These are phyloP conservation scores for Penicillium cosmopolitanum DNA, from an alignment of 495 filamentous ascomycete species.

Conservation along the genomic window DNA sequence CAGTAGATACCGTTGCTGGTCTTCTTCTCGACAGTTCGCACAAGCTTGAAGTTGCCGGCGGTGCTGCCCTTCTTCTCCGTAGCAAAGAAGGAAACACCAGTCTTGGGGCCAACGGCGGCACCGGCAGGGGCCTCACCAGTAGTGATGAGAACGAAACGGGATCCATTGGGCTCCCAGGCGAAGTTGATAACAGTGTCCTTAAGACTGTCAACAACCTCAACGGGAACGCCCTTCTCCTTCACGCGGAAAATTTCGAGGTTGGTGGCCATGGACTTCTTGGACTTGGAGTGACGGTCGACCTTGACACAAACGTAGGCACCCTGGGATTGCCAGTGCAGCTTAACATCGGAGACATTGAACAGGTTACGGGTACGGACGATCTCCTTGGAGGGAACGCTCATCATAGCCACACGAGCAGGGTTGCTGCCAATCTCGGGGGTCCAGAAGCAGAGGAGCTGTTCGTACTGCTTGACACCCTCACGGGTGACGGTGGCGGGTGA, in stretches of 20 bases:
- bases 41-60: conserved; percentile 91
- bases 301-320: conserved; percentile 94
- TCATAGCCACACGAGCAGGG: conserved; percentile 93
- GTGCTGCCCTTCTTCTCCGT: conserved; percentile 86
- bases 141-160: conserved; percentile 97
- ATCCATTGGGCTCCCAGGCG: conserved; percentile 96
- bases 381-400: conserved; percentile 94
- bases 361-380: conserved; percentile 92
- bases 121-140: conserved; percentile 78
- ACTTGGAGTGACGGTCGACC: conserved; percentile 98
- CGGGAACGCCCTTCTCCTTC: conserved; percentile 93
- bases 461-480: conserved; percentile 83
- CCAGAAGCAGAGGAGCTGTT: conserved; percentile 98
- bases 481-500: conserved; percentile 77
- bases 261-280: conserved; percentile 94
- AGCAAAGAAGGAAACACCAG: conserved; percentile 91
- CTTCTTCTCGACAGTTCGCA: conserved; percentile 94
- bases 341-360: conserved; percentile 96
- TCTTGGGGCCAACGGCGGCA: conserved; percentile 89
- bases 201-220: conserved; percentile 95
- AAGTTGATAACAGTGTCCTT: conserved; percentile 99
- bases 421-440: conserved; percentile 98
- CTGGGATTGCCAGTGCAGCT: conserved; percentile 93
- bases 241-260: conserved; percentile 98
- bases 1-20: conserved; percentile 99